A percentile compares a stretch with the other conserved stretches of the same genome.
These are phyloP conservation scores for Agaricus blazei DNA, from an alignment of 768 basidiomycete species.

Conservation along the genomic window DNA sequence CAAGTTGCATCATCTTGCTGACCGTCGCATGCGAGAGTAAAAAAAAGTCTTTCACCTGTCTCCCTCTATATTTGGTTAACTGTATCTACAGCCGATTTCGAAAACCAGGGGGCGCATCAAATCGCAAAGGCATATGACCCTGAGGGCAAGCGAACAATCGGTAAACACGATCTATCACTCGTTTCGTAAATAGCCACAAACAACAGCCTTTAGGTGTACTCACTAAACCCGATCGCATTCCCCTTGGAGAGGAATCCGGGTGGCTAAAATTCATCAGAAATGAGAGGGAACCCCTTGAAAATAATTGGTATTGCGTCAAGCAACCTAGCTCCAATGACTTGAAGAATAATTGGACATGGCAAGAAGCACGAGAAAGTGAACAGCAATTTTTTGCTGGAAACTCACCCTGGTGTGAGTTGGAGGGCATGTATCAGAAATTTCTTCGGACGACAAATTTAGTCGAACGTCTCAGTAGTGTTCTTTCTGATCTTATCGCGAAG, in stretches of 20 bases:
- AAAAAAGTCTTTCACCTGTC: not conserved
- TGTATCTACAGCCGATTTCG: constrained; percentile 57
- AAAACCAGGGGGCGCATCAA: constrained; percentile 70
- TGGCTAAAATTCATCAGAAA: constrained; percentile 59
- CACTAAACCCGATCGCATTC: constrained; percentile 73
- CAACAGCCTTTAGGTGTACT: constrained; percentile 49
- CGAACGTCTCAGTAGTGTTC: constrained; percentile 49
- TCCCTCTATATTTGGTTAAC: not conserved
- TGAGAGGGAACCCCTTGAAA: constrained; percentile 42
- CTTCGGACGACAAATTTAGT: constrained; percentile 55
- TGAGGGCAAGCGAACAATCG: constrained; percentile 62
- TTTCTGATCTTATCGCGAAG: constrained; percentile 60
- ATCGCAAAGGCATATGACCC: constrained; percentile 59
- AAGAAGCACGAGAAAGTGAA: constrained; percentile 57
- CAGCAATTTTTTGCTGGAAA: constrained; percentile 48
- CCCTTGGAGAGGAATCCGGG: constrained; percentile 41
- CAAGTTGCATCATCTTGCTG: constrained; percentile 58
- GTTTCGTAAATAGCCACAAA: not conserved
- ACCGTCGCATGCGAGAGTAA: constrained; percentile 62
- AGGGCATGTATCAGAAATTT: constrained; percentile 42
- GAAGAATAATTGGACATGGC: constrained; percentile 51
- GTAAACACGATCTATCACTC: constrained; percentile 27
- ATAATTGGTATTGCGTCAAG: constrained; percentile 59
- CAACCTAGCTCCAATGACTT: constrained; percentile 49
- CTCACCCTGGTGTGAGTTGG: constrained; percentile 52